These are phyloP conservation scores for Xylaria sp. DNA, from an alignment of 2,329 filamentous ascomycete species.

Conservation along the genomic window DNA sequence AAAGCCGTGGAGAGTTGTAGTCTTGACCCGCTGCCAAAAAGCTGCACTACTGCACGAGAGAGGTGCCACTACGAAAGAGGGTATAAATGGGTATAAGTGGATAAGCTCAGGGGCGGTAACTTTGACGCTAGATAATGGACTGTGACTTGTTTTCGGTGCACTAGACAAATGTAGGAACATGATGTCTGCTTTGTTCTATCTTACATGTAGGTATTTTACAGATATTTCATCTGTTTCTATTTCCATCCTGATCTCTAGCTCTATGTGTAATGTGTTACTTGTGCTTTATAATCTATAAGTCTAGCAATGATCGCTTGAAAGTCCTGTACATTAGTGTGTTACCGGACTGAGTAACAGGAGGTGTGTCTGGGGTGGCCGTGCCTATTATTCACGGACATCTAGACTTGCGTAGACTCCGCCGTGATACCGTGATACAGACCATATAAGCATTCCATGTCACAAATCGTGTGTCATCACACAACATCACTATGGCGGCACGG, in stretches of 20 bases:
- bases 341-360: no score
- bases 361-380: not conserved
- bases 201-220: no score
- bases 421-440: slow-evolving; percentile 6
- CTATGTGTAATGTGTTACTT: not conserved
- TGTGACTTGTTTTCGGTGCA: no score
- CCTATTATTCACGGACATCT: slow-evolving; percentile 11
- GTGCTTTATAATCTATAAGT: not conserved
- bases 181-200: no score
- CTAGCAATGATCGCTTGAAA: no score
- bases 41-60: not conserved
- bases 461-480: not conserved
- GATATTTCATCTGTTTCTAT: no score
- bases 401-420: not conserved
- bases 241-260: no score
- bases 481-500: not conserved
- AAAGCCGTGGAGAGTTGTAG: not conserved
- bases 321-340: no score
- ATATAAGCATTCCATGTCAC: slow-evolving; percentile 5
- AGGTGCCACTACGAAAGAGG: not conserved
- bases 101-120: no score
- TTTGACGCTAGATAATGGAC: not conserved
- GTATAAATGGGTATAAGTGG: not conserved
- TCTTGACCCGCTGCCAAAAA: not conserved
- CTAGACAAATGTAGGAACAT: no score